A percentile compares a stretch with the other conserved stretches of the same genome.
Evolutionary conservation across 2,329 filamentous ascomycete species (phyloP).

Genomic region (Aspergillus sp.): DNA sequence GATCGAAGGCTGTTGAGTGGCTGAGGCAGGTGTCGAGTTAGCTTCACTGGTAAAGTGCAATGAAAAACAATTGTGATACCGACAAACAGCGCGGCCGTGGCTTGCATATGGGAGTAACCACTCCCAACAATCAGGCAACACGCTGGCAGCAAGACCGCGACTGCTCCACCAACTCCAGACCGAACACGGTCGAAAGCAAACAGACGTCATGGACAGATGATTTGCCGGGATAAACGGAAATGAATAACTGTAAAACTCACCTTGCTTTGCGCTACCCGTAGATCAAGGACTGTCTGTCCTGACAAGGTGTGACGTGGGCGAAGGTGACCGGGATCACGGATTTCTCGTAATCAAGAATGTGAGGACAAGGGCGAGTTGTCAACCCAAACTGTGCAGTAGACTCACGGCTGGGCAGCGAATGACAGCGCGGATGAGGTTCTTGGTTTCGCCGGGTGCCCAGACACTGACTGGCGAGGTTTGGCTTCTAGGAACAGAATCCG

Average conservation of each 20-base stretch:
- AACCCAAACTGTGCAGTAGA: not conserved
- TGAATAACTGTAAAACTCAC: not conserved
- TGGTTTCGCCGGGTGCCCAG: not conserved
- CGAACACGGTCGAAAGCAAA: not conserved
- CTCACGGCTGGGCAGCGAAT: not conserved
- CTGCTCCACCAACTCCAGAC: not conserved
- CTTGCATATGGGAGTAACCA: not conserved
- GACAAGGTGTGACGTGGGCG: constrained; percentile 3
- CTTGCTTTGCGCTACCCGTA: not conserved
- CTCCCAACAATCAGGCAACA: not conserved
- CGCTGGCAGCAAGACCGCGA: not conserved
- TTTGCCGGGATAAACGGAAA: not conserved
- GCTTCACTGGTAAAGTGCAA: not conserved
- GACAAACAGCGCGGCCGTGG: not conserved
- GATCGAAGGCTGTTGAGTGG: not conserved
- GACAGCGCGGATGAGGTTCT: not conserved
- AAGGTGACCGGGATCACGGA: constrained; percentile 6
- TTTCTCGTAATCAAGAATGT: constrained; percentile 18
- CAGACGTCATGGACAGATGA: not conserved
- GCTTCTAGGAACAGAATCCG: not conserved
- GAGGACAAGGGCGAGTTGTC: constrained; percentile 10
- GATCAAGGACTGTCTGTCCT: not conserved
- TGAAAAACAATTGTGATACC: not conserved
- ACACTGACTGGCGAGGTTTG: not conserved
- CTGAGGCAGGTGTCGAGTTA: not conserved